phyloP scores from a whole-genome alignment of 139 green algal species.

The Trebouxia sp. region DNA sequence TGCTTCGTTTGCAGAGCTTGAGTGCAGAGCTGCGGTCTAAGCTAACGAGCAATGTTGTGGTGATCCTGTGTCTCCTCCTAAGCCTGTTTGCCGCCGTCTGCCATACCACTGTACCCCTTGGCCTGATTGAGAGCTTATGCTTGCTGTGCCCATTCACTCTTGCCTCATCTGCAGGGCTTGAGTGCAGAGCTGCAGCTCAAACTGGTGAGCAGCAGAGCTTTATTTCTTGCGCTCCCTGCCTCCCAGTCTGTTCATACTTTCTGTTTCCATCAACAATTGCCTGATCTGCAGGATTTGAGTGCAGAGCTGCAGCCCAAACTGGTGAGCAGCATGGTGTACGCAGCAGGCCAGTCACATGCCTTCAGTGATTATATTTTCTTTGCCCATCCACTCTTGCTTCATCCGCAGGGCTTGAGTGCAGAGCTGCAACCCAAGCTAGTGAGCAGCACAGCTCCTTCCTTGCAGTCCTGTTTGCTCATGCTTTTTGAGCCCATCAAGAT shows the following conservation, averaged over 20 bases:
- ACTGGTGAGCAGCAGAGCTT: neutral
- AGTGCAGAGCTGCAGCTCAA: neutral
- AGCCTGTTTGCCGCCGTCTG: no score
- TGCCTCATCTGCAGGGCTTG: neutral
- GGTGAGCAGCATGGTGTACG: slow-evolving; percentile 43
- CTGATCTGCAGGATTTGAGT: slow-evolving; percentile 49
- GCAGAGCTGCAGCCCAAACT: slow-evolving; percentile 69
- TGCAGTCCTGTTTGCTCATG: neutral
- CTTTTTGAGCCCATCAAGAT: no score
- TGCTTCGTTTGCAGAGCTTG: neutral
- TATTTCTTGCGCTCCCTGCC: no score
- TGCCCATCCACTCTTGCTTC: neutral
- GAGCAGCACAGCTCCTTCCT: neutral
- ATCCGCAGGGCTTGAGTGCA: neutral
- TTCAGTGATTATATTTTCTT: neutral
- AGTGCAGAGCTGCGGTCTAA: neutral
- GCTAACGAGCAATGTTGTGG: neutral
- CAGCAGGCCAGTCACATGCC: no score
- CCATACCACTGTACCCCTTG: no score
- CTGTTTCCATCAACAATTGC: no score
- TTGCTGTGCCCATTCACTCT: no score
- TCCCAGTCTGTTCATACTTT: neutral
- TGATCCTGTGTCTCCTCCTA: no score
- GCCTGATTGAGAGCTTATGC: no score
- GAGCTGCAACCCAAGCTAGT: neutral